Evolutionary conservation across 1,284 basidiomycete genomes (phyloP).

Genomic region (Cryptococcus amylolentus): DNA sequence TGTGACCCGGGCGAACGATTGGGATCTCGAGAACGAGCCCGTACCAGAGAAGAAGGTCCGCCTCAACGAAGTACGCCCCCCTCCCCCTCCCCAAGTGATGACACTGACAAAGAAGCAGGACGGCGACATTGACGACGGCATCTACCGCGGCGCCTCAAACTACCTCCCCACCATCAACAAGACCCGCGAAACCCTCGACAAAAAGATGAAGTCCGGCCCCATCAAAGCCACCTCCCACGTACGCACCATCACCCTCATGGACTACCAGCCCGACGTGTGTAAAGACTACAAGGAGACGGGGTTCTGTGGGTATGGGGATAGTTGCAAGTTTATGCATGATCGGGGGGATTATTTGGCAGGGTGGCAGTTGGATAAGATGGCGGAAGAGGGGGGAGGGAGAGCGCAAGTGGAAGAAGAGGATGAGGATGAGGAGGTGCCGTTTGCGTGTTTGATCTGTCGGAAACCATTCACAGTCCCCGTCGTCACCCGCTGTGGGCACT

Average conservation of each 20-base stretch:
- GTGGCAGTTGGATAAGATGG: conserved; percentile 83
- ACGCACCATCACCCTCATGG: conserved; percentile 87
- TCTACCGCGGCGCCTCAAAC: conserved; percentile 79
- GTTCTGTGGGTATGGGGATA: conserved; percentile 98
- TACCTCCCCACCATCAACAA: conserved; percentile 79
- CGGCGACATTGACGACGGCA: conserved; percentile 66
- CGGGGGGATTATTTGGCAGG: conserved; percentile 79
- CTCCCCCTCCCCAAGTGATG: background rate
- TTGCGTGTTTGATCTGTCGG: conserved; percentile 93
- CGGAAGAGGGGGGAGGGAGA: conserved; percentile 13
- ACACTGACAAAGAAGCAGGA: conserved; percentile 28
- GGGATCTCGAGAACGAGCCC: conserved; percentile 47
- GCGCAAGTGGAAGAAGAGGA: conserved; percentile 54
- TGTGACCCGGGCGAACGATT: conserved; percentile 49
- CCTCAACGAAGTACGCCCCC: conserved; percentile 39
- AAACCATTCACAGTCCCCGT: conserved; percentile 93
- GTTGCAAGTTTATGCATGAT: conserved; percentile 93
- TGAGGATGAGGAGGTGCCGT: conserved; percentile 86
- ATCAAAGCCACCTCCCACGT: conserved; percentile 79
- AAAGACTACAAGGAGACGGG: conserved; percentile 99
- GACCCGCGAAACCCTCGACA: conserved; percentile 66
- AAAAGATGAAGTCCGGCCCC: conserved; percentile 84
- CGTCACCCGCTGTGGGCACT: conserved; percentile 93
- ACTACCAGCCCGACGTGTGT: conserved; percentile 99
- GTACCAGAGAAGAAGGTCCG: conserved; percentile 35